Evolutionary conservation across 768 basidiomycete species (phyloP).

Genomic region (Scleroderma citrinum): DNA sequence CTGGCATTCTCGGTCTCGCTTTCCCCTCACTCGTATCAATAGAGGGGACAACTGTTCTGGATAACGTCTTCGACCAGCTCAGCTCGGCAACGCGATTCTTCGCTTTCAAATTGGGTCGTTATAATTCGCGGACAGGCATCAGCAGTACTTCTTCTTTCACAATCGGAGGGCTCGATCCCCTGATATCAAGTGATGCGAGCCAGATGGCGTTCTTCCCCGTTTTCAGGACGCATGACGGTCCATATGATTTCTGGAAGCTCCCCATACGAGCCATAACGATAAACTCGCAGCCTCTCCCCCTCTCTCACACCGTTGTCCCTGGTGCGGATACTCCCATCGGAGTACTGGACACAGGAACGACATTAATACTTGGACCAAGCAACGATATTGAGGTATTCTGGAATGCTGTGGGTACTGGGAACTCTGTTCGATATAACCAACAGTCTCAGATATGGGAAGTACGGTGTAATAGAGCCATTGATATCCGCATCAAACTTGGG

Average conservation of each 20-base stretch:
- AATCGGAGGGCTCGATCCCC: slow-evolving; percentile 43
- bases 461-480: slow-evolving; percentile 42
- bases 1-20: slow-evolving; percentile 51
- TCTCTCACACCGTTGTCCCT: slow-evolving; percentile 41
- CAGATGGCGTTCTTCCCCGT: slow-evolving; percentile 37
- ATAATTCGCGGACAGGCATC: slow-evolving; percentile 11
- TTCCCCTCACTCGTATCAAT: slow-evolving; percentile 41
- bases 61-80: slow-evolving; percentile 42
- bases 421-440: slow-evolving; percentile 31
- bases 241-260: slow-evolving; percentile 56
- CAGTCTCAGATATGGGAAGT: slow-evolving; percentile 42
- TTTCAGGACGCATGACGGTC: slow-evolving; percentile 26
- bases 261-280: slow-evolving; percentile 41
- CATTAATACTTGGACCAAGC: slow-evolving; percentile 48
- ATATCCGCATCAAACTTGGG: slow-evolving; percentile 42
- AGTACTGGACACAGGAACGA: slow-evolving; percentile 60
- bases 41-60: slow-evolving; percentile 39
- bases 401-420: slow-evolving; percentile 38
- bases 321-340: slow-evolving; percentile 42
- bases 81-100: slow-evolving; percentile 39
- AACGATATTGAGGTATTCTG: slow-evolving; percentile 50
- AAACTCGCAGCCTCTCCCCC: slow-evolving; percentile 33
- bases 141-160: slow-evolving; percentile 40
- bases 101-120: slow-evolving; percentile 43
- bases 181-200: slow-evolving; percentile 23